phyloP scores from a whole-genome alignment of 1,139 yeast genomes.

The Spathaspora sp. region DNA sequence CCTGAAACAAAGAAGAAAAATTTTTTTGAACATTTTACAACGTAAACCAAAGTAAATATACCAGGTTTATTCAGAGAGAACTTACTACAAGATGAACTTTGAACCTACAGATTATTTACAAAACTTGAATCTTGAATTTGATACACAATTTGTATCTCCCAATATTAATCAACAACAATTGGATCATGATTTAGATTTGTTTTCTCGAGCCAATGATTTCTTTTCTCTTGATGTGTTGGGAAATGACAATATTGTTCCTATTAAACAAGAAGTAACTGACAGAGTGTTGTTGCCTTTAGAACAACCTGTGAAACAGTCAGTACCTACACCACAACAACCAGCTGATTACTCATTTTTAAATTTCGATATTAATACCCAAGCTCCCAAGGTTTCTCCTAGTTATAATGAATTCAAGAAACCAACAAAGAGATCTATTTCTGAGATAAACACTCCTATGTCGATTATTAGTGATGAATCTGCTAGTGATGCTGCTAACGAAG shows the following conservation, averaged over 20 bases:
- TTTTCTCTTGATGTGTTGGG: conserved; percentile 47
- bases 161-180: conserved; percentile 32
- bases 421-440: conserved; percentile 1
- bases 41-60: too few relatives aligned
- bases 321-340: background rate
- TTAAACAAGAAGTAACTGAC: conserved; percentile 13
- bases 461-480: background rate
- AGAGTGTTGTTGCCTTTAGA: background rate
- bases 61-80: too few relatives aligned
- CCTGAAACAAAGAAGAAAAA: background rate
- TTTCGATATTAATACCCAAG: conserved; percentile 3
- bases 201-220: conserved; percentile 43
- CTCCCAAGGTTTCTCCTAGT: background rate
- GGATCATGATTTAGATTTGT: conserved; percentile 44
- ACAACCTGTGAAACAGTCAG: conserved; percentile 5
- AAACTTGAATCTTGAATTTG: conserved; percentile 38
- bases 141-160: conserved; percentile 22
- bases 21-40: background rate
- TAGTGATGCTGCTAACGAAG: conserved; percentile 20
- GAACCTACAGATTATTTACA: conserved; percentile 46
- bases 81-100: conserved; percentile 37
- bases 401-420: background rate
- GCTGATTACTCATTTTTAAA: conserved; percentile 5
- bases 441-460: background rate
- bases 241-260: conserved; percentile 22